Evolutionary conservation across 768 basidiomycete genomes (phyloP), one percentile per base, ranked within the genome.

Genomic region (Agrocybe praecox): DNA sequence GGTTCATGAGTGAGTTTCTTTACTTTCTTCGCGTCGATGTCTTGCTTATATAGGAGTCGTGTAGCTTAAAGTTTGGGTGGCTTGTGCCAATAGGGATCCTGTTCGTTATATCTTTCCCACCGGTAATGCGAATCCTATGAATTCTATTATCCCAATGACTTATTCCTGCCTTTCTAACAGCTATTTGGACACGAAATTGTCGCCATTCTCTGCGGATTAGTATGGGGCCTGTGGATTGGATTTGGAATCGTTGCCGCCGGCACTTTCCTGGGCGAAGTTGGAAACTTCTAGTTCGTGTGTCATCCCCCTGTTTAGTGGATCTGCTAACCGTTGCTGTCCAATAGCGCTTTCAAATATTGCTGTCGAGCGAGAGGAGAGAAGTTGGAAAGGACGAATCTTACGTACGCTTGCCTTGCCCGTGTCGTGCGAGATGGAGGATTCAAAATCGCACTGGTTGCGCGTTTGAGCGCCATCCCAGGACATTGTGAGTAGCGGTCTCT

Each of bases 141-240:
- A 43, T 24, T 55, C 24, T 23, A 32, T 42, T 19, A 15, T 6
- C 14, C 23, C 32, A 2, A 3, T 44, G 26, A 42, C 21, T 56
- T 26, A 9, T 42, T 44, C 54, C 44, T 57, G 24, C 6, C 44
- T 21, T 7, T 46, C 48, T 10, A 54, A 4, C 59, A 91, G 82
- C 82, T 96, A 17, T 95, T 95, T 65, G 95, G 95, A 6, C 94
- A 96, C 60, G 95, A 96, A 78, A 90, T 96, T 54, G 79, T 96
- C 40, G 91, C 92, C 21, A 82, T 96, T 33, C 77, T 96, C 7
- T 94, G 92, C 64, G 95, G 95, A 17, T 70, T 96, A 32, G 91
- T 96, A 2, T 97, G 93, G 92, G 94, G 92, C 2, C 75, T 95
- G 2, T 88, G 95, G 80, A 66, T 80, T 21, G 95, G 94, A 2